These are phyloP conservation scores for Fragilaria crotonensis DNA, from an alignment of 108 stramenopile genomes.

Conservation along the genomic window DNA sequence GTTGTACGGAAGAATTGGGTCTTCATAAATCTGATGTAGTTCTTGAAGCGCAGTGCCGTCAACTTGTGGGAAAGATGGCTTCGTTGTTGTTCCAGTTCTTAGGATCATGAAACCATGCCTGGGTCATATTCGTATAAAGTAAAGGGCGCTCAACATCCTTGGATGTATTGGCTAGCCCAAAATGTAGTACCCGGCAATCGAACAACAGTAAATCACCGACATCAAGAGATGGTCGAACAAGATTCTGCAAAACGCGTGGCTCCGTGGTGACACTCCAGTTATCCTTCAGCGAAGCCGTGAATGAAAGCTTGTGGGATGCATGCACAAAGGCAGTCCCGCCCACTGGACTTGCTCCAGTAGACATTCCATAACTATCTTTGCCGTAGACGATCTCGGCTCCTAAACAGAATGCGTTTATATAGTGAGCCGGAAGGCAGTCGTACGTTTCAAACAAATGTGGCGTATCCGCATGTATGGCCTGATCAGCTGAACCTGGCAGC, in stretches of 20 bases:
- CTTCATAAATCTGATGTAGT: no score
- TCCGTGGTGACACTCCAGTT: conserved; percentile 8
- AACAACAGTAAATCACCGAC: conserved; percentile 81
- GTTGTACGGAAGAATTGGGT: no score
- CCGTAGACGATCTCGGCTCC: conserved; percentile 28
- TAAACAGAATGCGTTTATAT: conserved; percentile 72
- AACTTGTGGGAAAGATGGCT: conserved; percentile 43
- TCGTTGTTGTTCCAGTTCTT: conserved; percentile 68
- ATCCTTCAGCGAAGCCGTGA: conserved; percentile 30
- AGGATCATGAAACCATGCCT: conserved; percentile 82
- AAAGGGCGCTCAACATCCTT: conserved; percentile 47
- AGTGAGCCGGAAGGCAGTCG: conserved; percentile 71
- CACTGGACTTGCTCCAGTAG: conserved; percentile 36
- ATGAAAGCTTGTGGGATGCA: conserved; percentile 58
- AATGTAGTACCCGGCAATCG: conserved; percentile 78
- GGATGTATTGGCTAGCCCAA: conserved; percentile 76
- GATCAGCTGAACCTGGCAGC: conserved; percentile 71
- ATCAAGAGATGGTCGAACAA: conserved; percentile 63
- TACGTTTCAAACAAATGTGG: conserved; percentile 76
- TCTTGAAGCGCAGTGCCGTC: no score
- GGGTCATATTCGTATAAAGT: conserved; percentile 72
- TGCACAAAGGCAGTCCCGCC: conserved; percentile 80
- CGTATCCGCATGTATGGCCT: conserved; percentile 84
- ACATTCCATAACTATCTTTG: conserved; percentile 17
- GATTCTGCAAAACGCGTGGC: conserved; percentile 25